These are phyloP conservation scores for Rhamnella rubrinervis DNA, from an alignment of 331 rosid species.

Conservation along the genomic window DNA sequence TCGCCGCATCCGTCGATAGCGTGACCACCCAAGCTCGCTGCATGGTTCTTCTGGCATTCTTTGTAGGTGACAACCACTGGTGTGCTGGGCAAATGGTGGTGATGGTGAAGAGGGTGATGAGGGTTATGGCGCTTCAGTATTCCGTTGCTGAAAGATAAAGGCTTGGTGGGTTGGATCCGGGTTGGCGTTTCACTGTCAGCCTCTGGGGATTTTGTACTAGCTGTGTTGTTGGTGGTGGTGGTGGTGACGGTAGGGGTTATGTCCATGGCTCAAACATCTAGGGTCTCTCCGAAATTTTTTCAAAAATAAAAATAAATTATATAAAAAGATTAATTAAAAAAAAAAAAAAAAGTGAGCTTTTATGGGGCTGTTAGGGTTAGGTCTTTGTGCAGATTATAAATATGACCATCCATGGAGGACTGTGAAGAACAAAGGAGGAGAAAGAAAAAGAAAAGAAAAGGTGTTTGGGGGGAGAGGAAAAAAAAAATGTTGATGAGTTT, in stretches of 20 bases:
- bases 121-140: conserved; percentile 70
- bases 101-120: conserved; percentile 23
- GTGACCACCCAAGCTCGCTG: conserved; percentile 81
- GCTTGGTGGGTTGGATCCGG: conserved; percentile 59
- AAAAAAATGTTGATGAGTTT: not conserved
- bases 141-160: conserved; percentile 69
- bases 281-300: not conserved
- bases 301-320: not conserved
- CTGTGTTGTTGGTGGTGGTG: conserved; percentile 24
- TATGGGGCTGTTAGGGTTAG: conserved; percentile 43
- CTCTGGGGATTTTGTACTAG: conserved; percentile 59
- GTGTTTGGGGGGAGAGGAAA: not conserved
- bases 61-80: conserved; percentile 44
- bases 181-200: conserved; percentile 69
- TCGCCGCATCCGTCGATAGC: conserved; percentile 94
- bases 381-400: conserved; percentile 29
- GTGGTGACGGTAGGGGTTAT: conserved; percentile 40
- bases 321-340: not conserved
- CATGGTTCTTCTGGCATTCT: conserved; percentile 91
- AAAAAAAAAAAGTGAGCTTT: conserved; percentile 17
- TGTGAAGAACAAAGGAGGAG: not conserved
- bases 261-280: conserved; percentile 76
- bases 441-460: not conserved
- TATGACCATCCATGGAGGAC: conserved; percentile 11
- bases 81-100: conserved; percentile 4